Conservation (phyloP, 176 grass and related monocot genomes). For the Ensete ventricosum region DNA sequence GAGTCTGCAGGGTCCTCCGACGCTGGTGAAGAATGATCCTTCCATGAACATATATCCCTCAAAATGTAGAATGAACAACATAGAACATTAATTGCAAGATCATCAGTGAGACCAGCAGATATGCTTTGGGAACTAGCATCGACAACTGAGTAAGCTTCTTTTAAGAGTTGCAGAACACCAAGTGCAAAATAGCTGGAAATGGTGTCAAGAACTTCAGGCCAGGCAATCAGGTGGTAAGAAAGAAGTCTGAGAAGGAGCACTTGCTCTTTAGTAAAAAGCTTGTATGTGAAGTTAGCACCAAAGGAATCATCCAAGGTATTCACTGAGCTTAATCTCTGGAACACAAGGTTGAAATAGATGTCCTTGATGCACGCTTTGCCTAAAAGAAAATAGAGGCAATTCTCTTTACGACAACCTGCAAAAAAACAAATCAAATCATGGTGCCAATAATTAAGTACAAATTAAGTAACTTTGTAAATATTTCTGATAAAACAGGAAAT, state of each 20-base stretch:
- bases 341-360: conserved; percentile 46
- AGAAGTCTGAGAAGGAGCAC: conserved; percentile 54
- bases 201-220: conserved; percentile 39
- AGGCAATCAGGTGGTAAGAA: conserved; percentile 53
- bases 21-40: conserved; percentile 26
- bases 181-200: conserved; percentile 44
- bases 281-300: conserved; percentile 16
- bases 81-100: conserved; percentile 41
- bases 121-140: conserved; percentile 35
- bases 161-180: conserved; percentile 49
- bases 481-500: background rate
- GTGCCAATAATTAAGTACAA: background rate
- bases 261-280: conserved; percentile 39
- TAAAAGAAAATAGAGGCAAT: conserved; percentile 76
- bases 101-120: conserved; percentile 39
- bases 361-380: conserved; percentile 71
- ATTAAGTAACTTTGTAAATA: background rate
- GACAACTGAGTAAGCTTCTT: conserved; percentile 36
- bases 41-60: conserved; percentile 80
- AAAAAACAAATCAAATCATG: background rate
- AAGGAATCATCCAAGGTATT: background rate
- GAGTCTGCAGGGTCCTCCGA: conserved; percentile 28
- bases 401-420: conserved; percentile 67
- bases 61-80: conserved; percentile 63
- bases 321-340: conserved; percentile 29